Evolutionary conservation across 2,329 filamentous ascomycete genomes (phyloP).

Genomic region (Pochonia chlamydosporia): DNA sequence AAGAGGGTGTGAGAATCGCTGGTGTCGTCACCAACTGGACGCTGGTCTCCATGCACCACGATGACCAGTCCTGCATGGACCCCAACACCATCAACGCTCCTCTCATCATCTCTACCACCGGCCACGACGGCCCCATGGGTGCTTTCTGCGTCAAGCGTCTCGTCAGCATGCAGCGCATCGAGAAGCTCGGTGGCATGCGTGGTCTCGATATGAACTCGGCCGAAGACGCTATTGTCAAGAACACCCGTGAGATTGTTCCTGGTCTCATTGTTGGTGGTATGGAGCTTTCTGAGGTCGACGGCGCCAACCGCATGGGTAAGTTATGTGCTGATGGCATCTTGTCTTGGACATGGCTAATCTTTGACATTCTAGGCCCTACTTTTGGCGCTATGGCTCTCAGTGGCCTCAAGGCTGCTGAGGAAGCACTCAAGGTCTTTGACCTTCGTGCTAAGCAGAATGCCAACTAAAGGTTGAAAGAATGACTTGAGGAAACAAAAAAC

Average conservation of each 20-base stretch:
- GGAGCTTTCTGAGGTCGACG: conserved; percentile 87
- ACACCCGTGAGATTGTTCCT: conserved; percentile 80
- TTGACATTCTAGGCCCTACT: conserved; percentile 49
- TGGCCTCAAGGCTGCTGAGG: conserved; percentile 88
- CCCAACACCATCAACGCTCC: conserved; percentile 95
- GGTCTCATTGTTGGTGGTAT: conserved; percentile 92
- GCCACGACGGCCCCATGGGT: conserved; percentile 85
- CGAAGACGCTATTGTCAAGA: conserved; percentile 90
- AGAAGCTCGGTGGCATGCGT: conserved; percentile 85
- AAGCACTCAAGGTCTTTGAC: conserved; percentile 73
- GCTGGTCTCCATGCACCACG: conserved; percentile 78
- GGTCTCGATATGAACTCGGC: conserved; percentile 88
- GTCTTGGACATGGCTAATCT: background rate
- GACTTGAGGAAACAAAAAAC: background rate
- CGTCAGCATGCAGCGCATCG: conserved; percentile 78
- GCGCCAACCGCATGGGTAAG: conserved; percentile 80
- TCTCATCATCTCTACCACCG: conserved; percentile 81
- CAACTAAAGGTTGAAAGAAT: conserved; percentile 19
- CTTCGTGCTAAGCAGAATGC: conserved; percentile 71
- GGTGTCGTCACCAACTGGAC: conserved; percentile 97
- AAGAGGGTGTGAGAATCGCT: conserved; percentile 61
- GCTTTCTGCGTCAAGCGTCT: conserved; percentile 89
- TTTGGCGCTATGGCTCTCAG: conserved; percentile 86
- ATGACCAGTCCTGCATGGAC: conserved; percentile 93
- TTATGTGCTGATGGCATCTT: background rate